Percentiles rank a stretch among this genome's conserved stretches.
These are phyloP conservation scores for Novakomyces olei DNA, from an alignment of 805 yeast genomes.

Conservation along the genomic window DNA sequence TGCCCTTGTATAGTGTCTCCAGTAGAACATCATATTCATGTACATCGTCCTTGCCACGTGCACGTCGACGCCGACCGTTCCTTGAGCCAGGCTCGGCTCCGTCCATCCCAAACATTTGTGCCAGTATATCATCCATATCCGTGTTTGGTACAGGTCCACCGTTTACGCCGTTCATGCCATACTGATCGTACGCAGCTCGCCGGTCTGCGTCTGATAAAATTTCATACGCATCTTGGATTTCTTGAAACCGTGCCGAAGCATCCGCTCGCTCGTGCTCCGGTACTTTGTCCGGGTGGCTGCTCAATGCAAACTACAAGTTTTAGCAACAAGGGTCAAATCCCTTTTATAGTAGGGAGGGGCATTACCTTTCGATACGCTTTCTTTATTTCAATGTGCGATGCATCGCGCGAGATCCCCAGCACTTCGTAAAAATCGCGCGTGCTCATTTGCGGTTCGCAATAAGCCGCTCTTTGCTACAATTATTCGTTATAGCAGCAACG, in stretches of 20 bases:
- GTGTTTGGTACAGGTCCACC: slow-evolving; percentile 19
- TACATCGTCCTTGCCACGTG: slow-evolving; percentile 29
- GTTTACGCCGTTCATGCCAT: slow-evolving; percentile 19
- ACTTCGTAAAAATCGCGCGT: slow-evolving; percentile 65
- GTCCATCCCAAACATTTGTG: slow-evolving; percentile 34
- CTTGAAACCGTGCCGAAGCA: slow-evolving; percentile 65
- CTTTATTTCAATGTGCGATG: slow-evolving; percentile 64
- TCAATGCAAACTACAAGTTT: too few species aligned
- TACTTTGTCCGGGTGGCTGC: slow-evolving; percentile 78
- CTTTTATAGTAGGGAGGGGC: too few species aligned
- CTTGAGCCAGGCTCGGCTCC: slow-evolving; percentile 9
- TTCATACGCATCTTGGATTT: slow-evolving; percentile 70
- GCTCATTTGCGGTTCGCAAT: too few species aligned
- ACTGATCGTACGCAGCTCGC: slow-evolving; percentile 16
- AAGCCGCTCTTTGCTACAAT: too few species aligned
- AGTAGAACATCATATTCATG: slow-evolving; percentile 41
- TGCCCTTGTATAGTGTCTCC: slow-evolving; percentile 62
- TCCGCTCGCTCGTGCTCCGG: slow-evolving; percentile 25
- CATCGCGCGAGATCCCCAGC: slow-evolving; percentile 43
- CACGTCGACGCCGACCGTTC: slow-evolving; percentile 22
- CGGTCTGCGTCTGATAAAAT: slow-evolving; percentile 19
- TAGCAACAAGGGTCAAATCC: too few species aligned
- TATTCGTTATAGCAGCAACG: too few species aligned
- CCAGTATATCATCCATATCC: slow-evolving; percentile 38
- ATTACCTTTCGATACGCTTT: slow-evolving; percentile 71